phyloP scores from a whole-genome alignment of 768 basidiomycete species.

The Termitomyces sp. region DNA sequence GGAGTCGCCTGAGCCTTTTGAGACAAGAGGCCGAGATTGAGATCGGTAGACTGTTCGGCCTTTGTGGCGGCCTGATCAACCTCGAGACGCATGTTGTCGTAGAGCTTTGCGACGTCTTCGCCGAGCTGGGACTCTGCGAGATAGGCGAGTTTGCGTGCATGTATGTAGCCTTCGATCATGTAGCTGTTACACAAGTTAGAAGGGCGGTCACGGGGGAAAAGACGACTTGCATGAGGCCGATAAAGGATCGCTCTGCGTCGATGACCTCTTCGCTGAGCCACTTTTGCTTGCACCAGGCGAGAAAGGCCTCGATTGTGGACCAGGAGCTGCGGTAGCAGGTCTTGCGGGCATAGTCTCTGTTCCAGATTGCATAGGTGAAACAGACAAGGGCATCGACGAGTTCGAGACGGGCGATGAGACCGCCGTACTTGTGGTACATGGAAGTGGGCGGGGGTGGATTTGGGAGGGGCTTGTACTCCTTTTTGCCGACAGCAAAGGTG shows the following conservation, averaged over 20 bases:
- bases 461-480: conserved; percentile 57
- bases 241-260: conserved; percentile 57
- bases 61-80: conserved; percentile 36
- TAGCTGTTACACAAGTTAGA: conserved; percentile 42
- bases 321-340: conserved; percentile 58
- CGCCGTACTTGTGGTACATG: conserved; percentile 69
- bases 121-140: conserved; percentile 31
- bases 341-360: conserved; percentile 56
- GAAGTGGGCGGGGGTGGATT: conserved; percentile 64
- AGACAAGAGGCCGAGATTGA: conserved; percentile 23
- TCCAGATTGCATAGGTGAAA: conserved; percentile 83
- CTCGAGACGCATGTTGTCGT: conserved; percentile 29
- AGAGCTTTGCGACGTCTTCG: conserved; percentile 31
- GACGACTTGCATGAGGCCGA: conserved; percentile 72
- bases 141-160: conserved; percentile 33
- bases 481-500: conserved; percentile 58
- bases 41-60: conserved; percentile 25
- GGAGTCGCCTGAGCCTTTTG: conserved; percentile 46
- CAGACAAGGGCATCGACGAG: conserved; percentile 77
- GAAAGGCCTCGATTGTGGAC: conserved; percentile 63
- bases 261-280: conserved; percentile 52
- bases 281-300: conserved; percentile 69
- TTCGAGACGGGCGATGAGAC: conserved; percentile 73
- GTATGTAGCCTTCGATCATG: conserved; percentile 78
- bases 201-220: conserved; percentile 16